phyloP scores from a whole-genome alignment of 768 basidiomycete genomes.

The Rhodocollybia butyracea region DNA sequence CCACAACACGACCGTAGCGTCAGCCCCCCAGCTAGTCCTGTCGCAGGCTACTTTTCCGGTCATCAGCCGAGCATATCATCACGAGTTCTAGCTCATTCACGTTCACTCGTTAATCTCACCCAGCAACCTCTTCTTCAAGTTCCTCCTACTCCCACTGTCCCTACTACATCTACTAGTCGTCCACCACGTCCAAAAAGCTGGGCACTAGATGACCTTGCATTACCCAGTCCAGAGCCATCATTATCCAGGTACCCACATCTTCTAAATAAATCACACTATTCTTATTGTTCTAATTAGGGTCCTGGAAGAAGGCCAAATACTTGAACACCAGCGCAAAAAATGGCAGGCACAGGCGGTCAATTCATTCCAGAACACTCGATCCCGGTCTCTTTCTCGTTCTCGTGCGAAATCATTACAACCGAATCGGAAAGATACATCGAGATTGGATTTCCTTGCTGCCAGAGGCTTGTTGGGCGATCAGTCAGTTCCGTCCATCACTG shows the following conservation, averaged over 20 bases:
- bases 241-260: conserved; percentile 40
- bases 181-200: conserved; percentile 54
- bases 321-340: conserved; percentile 59
- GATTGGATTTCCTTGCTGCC: conserved; percentile 60
- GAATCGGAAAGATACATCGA: conserved; percentile 20
- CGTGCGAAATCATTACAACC: conserved; percentile 54
- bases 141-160: not conserved
- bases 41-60: conserved; percentile 18
- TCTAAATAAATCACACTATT: not conserved
- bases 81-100: conserved; percentile 48
- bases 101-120: conserved; percentile 37
- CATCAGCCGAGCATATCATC: conserved; percentile 30
- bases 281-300: conserved; percentile 41
- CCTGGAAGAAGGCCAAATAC: conserved; percentile 56
- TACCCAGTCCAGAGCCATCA: conserved; percentile 59
- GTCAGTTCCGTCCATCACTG: conserved; percentile 42
- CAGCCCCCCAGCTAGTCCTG: conserved; percentile 48
- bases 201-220: conserved; percentile 55
- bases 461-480: conserved; percentile 68
- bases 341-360: conserved; percentile 64
- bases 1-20: conserved; percentile 37
- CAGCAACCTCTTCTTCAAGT: not conserved
- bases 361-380: conserved; percentile 64
- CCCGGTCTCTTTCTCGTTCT: conserved; percentile 59
- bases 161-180: conserved; percentile 10